Conservation (phyloP, 169 alveolate genomes). For the Plasmodium vivax region DNA sequence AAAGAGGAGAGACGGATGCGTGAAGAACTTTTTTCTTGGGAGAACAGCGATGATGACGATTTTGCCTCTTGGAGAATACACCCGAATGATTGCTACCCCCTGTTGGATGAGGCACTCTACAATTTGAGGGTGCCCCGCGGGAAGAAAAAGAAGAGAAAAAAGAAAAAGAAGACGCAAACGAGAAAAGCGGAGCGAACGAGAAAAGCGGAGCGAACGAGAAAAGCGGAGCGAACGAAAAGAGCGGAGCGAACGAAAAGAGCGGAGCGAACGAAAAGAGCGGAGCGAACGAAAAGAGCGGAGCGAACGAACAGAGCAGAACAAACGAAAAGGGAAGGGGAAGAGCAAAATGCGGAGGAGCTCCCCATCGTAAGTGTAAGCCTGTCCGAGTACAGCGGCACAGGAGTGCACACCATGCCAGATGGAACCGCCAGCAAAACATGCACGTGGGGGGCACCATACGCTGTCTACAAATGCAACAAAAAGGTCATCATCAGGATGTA, state of each 20-base stretch:
- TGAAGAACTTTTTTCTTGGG: neutral
- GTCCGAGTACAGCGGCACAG: conserved; percentile 32
- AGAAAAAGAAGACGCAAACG: neutral
- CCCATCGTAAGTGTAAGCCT: neutral
- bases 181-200: too few species aligned
- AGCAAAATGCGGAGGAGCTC: neutral
- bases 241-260: too few species aligned
- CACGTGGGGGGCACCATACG: conserved; percentile 50
- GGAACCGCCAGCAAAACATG: conserved; percentile 19
- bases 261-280: too few species aligned
- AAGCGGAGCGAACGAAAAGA: too few species aligned
- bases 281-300: too few species aligned
- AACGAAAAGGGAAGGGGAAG: neutral
- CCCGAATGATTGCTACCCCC: neutral
- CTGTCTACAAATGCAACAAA: conserved; percentile 12
- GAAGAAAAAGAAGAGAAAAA: neutral
- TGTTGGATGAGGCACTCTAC: neutral
- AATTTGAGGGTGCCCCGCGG: neutral
- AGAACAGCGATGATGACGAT: neutral
- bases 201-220: too few species aligned
- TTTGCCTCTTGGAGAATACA: neutral
- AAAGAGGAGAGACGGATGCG: neutral
- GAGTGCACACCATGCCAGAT: conserved; percentile 34
- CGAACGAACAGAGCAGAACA: too few species aligned
- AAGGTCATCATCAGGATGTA: conserved; percentile 2